Base-by-base conservation (phyloP, 805 yeast species). In the Candida jianshihensis region DNA sequence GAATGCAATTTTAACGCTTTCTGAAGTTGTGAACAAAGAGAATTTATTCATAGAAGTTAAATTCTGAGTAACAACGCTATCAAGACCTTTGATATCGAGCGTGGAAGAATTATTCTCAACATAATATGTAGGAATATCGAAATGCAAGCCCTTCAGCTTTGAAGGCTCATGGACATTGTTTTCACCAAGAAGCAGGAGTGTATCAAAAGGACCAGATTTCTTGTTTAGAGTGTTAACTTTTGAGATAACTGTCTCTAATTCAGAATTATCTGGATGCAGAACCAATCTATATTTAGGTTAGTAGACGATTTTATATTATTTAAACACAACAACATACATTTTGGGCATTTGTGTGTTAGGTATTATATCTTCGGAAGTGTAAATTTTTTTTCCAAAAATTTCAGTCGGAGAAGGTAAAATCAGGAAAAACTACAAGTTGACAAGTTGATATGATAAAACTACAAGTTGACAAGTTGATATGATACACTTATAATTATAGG, bases 131-230 rank as follows among this genome's bases (percentile, higher is more conserved):
- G 48, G 57, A 1, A 34, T 26, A 8, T 36, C 38, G 18, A 47
- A 43, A 1, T 33, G 26, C 5, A 27, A 33, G 6, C 18, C 32
- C 2, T 9, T 17, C 11, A 42, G 24, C 1, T 16, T 19, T 7
- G 26, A 29, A 2, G 34, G 25, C 4, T 17, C 16, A 1, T 32
- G 30, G 1, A 40, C 41, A 1, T 44, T 5, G 1, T 64, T 53
- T 43, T 73, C 73, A 0, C 85, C 84, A 6, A 80, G 46, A 5
- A 79, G 48, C 2, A 81, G 27, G 0, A 71, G 69, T 3, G 70
- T 61, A 31, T 70, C 79, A 48, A 81, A 81, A 0, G 87, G 87
- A 0, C 88, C 88, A 30, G 76, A 77, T 46, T 75, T 79, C 17
- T 51, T 39, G 46, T 78, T 62, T 34, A 80, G 65, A 1, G 61